Evolutionary conservation across 495 filamentous ascomycete genomes (phyloP).

Genomic region (Parathielavia hyrcaniae): DNA sequence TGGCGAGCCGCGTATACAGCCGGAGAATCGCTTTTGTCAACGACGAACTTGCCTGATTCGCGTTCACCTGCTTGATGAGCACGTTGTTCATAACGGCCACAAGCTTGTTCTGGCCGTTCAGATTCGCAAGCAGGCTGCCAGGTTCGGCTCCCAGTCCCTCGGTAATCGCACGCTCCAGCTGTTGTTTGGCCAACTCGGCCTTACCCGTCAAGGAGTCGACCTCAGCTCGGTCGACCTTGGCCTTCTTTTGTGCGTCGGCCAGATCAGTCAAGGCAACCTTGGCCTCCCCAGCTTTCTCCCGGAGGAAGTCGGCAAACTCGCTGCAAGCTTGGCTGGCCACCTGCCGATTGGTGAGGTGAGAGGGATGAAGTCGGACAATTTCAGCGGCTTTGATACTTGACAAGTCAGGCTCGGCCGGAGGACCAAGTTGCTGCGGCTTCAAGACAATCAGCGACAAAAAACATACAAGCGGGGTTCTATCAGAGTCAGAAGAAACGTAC

Average conservation of each 20-base stretch:
- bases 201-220: constrained; percentile 1
- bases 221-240: constrained; percentile 5
- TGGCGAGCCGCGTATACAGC: constrained; percentile 58
- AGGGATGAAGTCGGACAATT: constrained; percentile 22
- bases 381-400: constrained; percentile 21
- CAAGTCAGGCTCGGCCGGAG: constrained; percentile 20
- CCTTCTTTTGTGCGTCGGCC: constrained; percentile 3
- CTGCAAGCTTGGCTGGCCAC: background rate
- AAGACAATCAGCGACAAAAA: background rate
- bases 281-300: constrained; percentile 10
- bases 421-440: background rate
- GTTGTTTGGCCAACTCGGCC: constrained; percentile 12
- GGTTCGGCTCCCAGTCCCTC: constrained; percentile 18
- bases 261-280: constrained; percentile 10
- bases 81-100: constrained; percentile 53
- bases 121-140: constrained; percentile 44
- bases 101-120: constrained; percentile 38
- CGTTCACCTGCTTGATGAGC: constrained; percentile 59
- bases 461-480: background rate
- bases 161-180: constrained; percentile 21
- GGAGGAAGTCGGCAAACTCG: constrained; percentile 17
- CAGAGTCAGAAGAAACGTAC: background rate
- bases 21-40: constrained; percentile 60
- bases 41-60: constrained; percentile 57
- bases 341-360: constrained; percentile 18